Base-by-base conservation (phyloP, 2,329 filamentous ascomycete genomes). In the Colletotrichum tropicicola region DNA sequence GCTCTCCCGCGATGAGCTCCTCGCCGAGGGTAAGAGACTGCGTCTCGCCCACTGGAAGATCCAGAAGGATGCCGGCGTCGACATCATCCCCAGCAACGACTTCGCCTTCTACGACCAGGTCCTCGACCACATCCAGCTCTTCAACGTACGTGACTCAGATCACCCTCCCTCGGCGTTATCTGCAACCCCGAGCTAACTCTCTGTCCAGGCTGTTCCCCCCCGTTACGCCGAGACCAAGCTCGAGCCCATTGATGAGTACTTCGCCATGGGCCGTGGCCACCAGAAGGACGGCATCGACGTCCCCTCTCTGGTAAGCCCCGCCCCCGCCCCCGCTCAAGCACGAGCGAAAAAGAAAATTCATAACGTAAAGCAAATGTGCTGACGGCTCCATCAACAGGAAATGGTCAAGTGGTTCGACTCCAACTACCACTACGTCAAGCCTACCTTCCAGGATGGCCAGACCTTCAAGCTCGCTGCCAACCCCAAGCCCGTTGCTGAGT, bases 331-430 rank as follows among this genome's bases (percentile, higher is more conserved):
- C 57, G 51, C 54, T 45, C 41, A 41, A 53, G 48, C 32, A 48
- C 57, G 44, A 30, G 85, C 87, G 80, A 81, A 68, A 52, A 30
- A 47, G 41, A 52, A 7, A 66, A 28, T 65, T 86, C 7, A 55
- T 43, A 43, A 28, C 55, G 47, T 47, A 37, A 53, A 58, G 47
- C 30, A 54, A n/a, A 64, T 30, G 15, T 66, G 15, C 52, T 66
- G 27, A 66, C 27, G 52, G 25, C 6, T 32, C 30, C 47, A 45
- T 56, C 44, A 62, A 53, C 27, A 68, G 67, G 96, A 99, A 89
- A 99, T 99, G 96, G 96, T 99, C 76, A 99, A 99, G 89, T 99
- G 96, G 96, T 99, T 99, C 80, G 96, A 99, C 88, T 97, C 94
- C 71, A 99, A 99, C 92, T 99, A 99, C 91, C 96, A 98, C 89